Evolutionary conservation across 2,329 filamentous ascomycete genomes (phyloP).

Genomic region (Ceratocystis colombiana): DNA sequence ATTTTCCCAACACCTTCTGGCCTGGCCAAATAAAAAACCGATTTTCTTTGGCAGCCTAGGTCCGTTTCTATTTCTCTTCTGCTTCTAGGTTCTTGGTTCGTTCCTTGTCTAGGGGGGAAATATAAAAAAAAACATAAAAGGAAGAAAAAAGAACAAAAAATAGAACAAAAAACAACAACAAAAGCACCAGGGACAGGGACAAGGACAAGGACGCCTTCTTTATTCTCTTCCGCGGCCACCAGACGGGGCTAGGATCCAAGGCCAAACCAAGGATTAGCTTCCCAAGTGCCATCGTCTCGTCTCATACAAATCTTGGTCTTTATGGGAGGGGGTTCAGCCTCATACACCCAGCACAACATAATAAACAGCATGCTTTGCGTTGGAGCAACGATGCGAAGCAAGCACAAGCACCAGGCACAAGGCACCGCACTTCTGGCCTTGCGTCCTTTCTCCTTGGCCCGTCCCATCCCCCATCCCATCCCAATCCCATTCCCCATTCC

Average conservation of each 20-base stretch:
- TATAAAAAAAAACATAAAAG: neutral
- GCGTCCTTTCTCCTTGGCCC: neutral
- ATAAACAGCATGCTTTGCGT: neutral
- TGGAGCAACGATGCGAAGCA: neutral
- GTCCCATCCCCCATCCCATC: neutral
- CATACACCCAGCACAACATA: neutral
- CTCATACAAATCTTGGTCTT: neutral
- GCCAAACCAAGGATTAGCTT: neutral
- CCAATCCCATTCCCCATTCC: too few relatives aligned
- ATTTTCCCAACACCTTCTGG: neutral
- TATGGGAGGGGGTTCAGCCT: constrained; percentile 1
- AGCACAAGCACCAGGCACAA: constrained; percentile 3
- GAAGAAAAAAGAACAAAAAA: neutral
- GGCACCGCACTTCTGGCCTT: neutral
- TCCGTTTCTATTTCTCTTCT: constrained; percentile 2
- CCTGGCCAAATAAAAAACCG: neutral
- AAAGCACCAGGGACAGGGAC: neutral
- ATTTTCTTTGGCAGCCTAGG: neutral
- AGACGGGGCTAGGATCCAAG: neutral
- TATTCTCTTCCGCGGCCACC: neutral
- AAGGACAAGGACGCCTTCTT: neutral
- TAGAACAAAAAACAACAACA: neutral
- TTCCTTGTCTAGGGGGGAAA: constrained; percentile 4
- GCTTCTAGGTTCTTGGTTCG: neutral
- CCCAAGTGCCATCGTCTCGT: constrained; percentile 13